These are phyloP conservation scores for Mycena pura DNA, from an alignment of 768 basidiomycete genomes.

Conservation along the genomic window DNA sequence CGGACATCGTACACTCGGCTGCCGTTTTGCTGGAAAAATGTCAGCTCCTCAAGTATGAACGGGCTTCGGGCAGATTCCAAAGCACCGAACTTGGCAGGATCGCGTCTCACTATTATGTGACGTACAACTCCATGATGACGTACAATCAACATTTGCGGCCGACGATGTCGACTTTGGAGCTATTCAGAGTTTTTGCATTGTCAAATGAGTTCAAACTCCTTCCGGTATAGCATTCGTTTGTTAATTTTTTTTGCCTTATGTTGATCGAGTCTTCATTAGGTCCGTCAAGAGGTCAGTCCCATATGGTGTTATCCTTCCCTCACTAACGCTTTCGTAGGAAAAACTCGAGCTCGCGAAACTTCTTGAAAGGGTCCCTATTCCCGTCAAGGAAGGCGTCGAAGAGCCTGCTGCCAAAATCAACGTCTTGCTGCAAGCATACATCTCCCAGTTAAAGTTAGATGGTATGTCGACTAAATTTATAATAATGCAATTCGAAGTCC, in stretches of 20 bases:
- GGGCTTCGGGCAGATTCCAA: slow-evolving; percentile 86
- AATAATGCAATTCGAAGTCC: neutral
- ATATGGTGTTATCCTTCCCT: slow-evolving; percentile 11
- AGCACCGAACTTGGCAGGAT: slow-evolving; percentile 94
- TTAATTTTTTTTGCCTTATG: slow-evolving; percentile 2
- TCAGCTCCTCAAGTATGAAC: slow-evolving; percentile 92
- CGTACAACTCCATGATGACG: slow-evolving; percentile 93
- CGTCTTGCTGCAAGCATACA: slow-evolving; percentile 92
- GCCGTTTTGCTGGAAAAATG: slow-evolving; percentile 94
- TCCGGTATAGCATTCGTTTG: slow-evolving; percentile 54
- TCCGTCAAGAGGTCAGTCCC: slow-evolving; percentile 65
- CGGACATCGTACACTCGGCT: slow-evolving; percentile 92
- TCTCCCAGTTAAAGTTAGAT: slow-evolving; percentile 92
- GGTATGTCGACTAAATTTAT: slow-evolving; percentile 46
- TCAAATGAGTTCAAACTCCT: slow-evolving; percentile 95
- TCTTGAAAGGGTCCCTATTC: slow-evolving; percentile 94
- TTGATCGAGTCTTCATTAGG: slow-evolving; percentile 42
- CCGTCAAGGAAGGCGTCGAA: slow-evolving; percentile 95
- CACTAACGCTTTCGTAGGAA: slow-evolving; percentile 51
- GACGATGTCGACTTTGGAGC: slow-evolving; percentile 86
- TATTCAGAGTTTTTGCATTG: slow-evolving; percentile 94
- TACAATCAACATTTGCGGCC: slow-evolving; percentile 94
- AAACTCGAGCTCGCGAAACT: slow-evolving; percentile 91
- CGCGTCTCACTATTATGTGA: slow-evolving; percentile 95
- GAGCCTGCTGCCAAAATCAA: slow-evolving; percentile 98